Evolutionary conservation across 352 stramenopile genomes (phyloP), one percentile per base, ranked within the genome.

Genomic region (Globisporangium spinosum): DNA sequence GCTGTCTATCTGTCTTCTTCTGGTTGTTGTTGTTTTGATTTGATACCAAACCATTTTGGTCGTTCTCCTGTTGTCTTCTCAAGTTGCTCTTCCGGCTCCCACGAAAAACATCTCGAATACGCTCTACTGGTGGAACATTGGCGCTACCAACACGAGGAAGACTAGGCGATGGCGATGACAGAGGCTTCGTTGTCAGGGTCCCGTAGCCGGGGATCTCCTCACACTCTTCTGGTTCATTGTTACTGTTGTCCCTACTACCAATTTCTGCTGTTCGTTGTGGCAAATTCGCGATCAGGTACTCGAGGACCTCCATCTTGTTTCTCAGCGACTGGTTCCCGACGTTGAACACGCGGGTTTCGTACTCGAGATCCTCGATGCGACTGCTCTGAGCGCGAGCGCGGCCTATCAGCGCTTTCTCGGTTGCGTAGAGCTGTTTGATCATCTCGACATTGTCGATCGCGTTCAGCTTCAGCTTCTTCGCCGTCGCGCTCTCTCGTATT

Each of bases 381-480:
- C 10, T 40, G 54, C 71, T 61, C 23, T 81, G 70, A 20, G 23
- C 56, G 4, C 56, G 23, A 1, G 82, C 58, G 17, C 72, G 70
- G 6, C 73, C 69, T 0, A 38, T 66, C 17, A 88, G 72, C 55
- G 76, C 53, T 60, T 81, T 83, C 49, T 86, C 80, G 0, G 76
- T 89, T 32, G 74, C 32, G 32, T 81, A 81, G 1, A 87, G 70
- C 35, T 77, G 65, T 62, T 89, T 89, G 67, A 89, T 85, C 66
- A 89, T 73, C 58, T 74, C 67, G 7, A 89, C 80, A 51, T 85
- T 89, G 68, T 83, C 77, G 53, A 89, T 89, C 23, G 86, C 77
- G 29, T 73, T 77, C 64, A 78, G 62, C 62, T 89, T 84, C 7
- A 89, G 72, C 27, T 70, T 74, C 59, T 68, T 63, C 2, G 69